Conservation (phyloP, 2,329 filamentous ascomycete genomes). For the Hirsutella rhossiliensis region DNA sequence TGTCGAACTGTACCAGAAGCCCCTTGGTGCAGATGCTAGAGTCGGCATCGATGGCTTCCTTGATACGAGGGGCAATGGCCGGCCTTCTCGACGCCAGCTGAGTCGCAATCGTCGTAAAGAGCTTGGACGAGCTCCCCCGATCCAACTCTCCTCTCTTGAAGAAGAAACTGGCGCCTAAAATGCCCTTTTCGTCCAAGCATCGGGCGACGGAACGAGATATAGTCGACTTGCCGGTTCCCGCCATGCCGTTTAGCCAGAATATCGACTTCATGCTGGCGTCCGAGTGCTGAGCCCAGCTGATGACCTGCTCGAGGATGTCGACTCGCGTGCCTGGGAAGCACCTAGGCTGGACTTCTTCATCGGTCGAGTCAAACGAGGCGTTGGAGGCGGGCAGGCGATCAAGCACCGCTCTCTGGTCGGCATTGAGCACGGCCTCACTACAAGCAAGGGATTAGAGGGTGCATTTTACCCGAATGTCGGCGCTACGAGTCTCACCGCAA, state of each 20-base stretch:
- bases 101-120: slow-evolving; percentile 27
- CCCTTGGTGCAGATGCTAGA: slow-evolving; percentile 15
- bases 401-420: slow-evolving; percentile 11
- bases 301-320: slow-evolving; percentile 14
- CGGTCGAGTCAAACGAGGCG: slow-evolving; percentile 20
- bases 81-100: slow-evolving; percentile 19
- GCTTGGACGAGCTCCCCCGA: slow-evolving; percentile 18
- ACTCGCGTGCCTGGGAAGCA: slow-evolving; percentile 19
- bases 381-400: slow-evolving; percentile 10
- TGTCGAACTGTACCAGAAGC: slow-evolving; percentile 25
- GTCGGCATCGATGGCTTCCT: slow-evolving; percentile 18
- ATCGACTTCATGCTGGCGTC: slow-evolving; percentile 10
- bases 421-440: background rate
- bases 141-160: slow-evolving; percentile 30
- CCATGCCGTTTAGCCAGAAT: slow-evolving; percentile 26
- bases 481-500: background rate
- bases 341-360: slow-evolving; percentile 17
- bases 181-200: slow-evolving; percentile 1
- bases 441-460: too few relatives aligned
- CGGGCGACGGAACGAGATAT: slow-evolving; percentile 18
- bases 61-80: slow-evolving; percentile 12
- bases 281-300: slow-evolving; percentile 12
- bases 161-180: slow-evolving; percentile 28
- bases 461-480: background rate
- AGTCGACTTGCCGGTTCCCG: slow-evolving; percentile 27